Evolutionary conservation across 2,329 filamentous ascomycete genomes (phyloP), one percentile per base, ranked within the genome.

Genomic region (Fusarium denticulatum): DNA sequence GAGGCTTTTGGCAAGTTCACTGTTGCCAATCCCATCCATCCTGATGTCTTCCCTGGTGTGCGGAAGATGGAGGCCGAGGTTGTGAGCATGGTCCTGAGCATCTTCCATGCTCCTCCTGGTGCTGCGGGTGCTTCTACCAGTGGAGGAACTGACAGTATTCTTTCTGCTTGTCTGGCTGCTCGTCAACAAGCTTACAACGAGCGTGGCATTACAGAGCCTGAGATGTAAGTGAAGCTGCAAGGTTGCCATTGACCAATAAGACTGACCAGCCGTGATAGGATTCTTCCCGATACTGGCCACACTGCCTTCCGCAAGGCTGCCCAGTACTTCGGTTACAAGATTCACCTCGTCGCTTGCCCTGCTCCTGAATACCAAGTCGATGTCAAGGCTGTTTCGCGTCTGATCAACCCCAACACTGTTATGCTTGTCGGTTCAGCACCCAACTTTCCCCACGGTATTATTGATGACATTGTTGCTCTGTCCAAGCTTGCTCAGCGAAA

Each of bases 51-150:
- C 84, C 96, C 96, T 22, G 96, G 96, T 34, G 95, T 99, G 59
- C 88, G 96, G 78, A 99, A 99, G 89, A 99, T 99, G 96, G 96
- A 99, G 86, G 96, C 96, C 49, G 96, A 99, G 85, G 87, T 99
- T 70, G 96, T 99, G 59, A 93, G 95, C 74, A 99, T 99, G 96
- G 95, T 97, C 36, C 86, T 97, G 69, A 89, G 90, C 49, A 85
- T 99, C 82, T 99, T 98, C 86, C 94, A 97, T 82, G 95, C 93
- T 14, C 96, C 96, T 7, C 86, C 91, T n/a, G 92, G 91, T 63
- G 94, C 92, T 36, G 95, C 94, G 10, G 96, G 96, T 71, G 94
- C 96, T 15, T 95, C 94, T 22, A 98, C 96, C 4, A 94, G 93
- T 71, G 96, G 96, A 71, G 96, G 96, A 55, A 98, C 96, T 1